Percentiles rank a stretch among this genome's conserved stretches.
Evolutionary conservation across 177 flowering plant genomes (phyloP).

Genomic region (Vitis hybrid): DNA sequence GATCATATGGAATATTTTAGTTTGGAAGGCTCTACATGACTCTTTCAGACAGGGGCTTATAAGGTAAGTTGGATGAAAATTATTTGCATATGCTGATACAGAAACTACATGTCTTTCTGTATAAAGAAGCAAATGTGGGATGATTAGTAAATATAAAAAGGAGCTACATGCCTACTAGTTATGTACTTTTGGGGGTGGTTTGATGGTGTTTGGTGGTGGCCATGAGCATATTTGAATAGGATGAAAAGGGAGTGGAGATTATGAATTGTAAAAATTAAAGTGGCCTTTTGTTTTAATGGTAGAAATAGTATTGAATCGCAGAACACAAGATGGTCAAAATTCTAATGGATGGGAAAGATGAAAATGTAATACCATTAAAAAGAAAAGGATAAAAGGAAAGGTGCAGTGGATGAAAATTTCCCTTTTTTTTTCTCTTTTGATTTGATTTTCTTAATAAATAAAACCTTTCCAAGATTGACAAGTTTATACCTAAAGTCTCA

Average conservation of each 20-base stretch:
- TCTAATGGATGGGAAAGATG: constrained; percentile 4
- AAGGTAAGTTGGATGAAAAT: background rate
- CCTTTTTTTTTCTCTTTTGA: too few species aligned
- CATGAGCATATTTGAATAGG: background rate
- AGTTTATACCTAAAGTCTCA: too few species aligned
- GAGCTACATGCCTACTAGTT: background rate
- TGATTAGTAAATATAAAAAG: background rate
- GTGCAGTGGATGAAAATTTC: too few species aligned
- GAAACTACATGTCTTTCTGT: constrained; percentile 7
- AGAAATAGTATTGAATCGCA: background rate
- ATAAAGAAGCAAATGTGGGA: constrained; percentile 11
- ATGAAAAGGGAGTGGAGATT: background rate
- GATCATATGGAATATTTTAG: background rate
- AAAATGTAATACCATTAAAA: too few species aligned
- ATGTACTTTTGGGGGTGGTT: background rate
- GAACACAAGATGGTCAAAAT: constrained; percentile 2
- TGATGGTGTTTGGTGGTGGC: constrained; percentile 3
- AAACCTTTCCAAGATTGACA: too few species aligned
- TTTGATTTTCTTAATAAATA: too few species aligned
- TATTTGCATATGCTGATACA: background rate
- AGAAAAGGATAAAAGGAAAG: too few species aligned
- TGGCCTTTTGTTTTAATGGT: background rate
- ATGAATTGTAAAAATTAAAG: background rate
- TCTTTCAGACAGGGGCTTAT: background rate
- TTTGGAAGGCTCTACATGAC: background rate